phyloP scores from a whole-genome alignment of 192 early-diverging fungal genomes.

The Linnemannia schmuckeri region DNA sequence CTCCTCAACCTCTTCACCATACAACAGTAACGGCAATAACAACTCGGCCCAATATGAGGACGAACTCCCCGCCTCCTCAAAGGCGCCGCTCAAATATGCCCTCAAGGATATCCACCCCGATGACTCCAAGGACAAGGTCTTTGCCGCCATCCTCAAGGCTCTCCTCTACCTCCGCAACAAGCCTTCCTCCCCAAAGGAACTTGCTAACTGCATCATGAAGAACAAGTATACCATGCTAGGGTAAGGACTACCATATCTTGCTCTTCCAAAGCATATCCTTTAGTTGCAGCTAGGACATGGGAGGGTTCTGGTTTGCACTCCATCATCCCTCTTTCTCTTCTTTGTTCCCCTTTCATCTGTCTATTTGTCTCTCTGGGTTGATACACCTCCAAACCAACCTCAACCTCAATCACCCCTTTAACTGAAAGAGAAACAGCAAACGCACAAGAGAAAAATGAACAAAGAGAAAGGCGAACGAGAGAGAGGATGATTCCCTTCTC shows the following conservation, averaged over 20 bases:
- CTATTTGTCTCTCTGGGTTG: not conserved
- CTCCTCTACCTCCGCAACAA: constrained; percentile 80
- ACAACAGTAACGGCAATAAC: not conserved
- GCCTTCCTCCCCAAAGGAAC: constrained; percentile 86
- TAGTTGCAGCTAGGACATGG: not conserved
- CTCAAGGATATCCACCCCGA: constrained; percentile 74
- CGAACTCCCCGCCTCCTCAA: constrained; percentile 37
- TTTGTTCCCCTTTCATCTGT: not conserved
- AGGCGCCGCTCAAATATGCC: constrained; percentile 54
- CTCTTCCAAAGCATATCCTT: not conserved
- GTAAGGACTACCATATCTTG: constrained; percentile 60
- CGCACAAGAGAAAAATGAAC: not conserved
- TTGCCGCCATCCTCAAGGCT: constrained; percentile 89
- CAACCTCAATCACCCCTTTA: constrained; percentile 20
- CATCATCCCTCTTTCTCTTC: not conserved
- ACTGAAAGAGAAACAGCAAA: not conserved
- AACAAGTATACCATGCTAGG: constrained; percentile 82
- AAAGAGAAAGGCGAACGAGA: not conserved
- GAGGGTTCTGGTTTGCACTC: constrained; percentile 3
- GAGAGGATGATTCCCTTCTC: not conserved
- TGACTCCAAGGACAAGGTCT: constrained; percentile 87
- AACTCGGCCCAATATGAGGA: constrained; percentile 35
- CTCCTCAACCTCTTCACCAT: not conserved
- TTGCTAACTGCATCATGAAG: constrained; percentile 83
- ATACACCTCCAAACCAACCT: not conserved